phyloP scores from a whole-genome alignment of 2,329 filamentous ascomycete species.

The Fusarium coffeatum region DNA sequence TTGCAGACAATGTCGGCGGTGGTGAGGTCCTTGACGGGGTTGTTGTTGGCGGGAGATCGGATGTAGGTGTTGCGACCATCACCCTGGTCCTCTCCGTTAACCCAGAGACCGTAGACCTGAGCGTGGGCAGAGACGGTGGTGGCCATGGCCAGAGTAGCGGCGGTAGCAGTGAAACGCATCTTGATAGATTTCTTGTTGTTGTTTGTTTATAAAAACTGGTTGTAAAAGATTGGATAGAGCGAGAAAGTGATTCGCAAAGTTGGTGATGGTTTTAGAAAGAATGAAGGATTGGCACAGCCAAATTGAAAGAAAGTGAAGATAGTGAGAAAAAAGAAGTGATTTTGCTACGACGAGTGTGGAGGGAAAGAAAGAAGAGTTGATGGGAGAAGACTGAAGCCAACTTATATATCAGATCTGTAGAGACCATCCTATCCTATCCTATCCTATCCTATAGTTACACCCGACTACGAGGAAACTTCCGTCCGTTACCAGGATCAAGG shows the following conservation, averaged over 20 bases:
- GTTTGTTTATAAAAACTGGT: constrained; percentile 5
- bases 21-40: constrained; percentile 58
- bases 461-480: constrained; percentile 6
- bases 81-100: constrained; percentile 59
- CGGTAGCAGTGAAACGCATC: constrained; percentile 51
- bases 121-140: constrained; percentile 58
- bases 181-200: constrained; percentile 36
- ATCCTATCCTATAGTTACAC: not conserved
- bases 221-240: constrained; percentile 45
- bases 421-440: not conserved
- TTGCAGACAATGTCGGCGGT: constrained; percentile 58
- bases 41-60: constrained; percentile 58
- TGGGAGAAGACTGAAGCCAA: constrained; percentile 7
- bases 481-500: constrained; percentile 1
- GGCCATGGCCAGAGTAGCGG: constrained; percentile 53
- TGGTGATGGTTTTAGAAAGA: constrained; percentile 40
- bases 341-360: constrained; percentile 44
- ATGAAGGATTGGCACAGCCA: constrained; percentile 48
- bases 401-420: constrained; percentile 40
- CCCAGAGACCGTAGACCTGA: constrained; percentile 59
- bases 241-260: constrained; percentile 22
- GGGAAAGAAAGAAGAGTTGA: constrained; percentile 7
- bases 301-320: constrained; percentile 46
- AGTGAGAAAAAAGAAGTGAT: constrained; percentile 35
- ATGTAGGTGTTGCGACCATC: constrained; percentile 57